phyloP scores from a whole-genome alignment of 1,284 basidiomycete species.

The Coniferiporia sulphurascens region DNA sequence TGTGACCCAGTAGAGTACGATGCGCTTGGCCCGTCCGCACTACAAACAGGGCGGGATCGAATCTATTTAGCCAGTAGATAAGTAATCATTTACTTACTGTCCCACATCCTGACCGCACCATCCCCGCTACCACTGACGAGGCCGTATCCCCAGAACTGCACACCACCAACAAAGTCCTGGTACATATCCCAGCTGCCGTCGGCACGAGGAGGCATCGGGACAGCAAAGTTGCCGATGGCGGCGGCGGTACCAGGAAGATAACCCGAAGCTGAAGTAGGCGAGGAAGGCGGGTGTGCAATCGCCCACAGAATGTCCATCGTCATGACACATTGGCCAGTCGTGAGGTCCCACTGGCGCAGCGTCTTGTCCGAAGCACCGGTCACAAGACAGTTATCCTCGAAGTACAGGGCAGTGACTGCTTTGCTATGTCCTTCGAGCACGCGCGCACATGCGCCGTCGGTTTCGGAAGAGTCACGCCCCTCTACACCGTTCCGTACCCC shows the following conservation, averaged over 20 bases:
- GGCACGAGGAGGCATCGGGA: constrained; percentile 82
- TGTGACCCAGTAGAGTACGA: constrained; percentile 90
- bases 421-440: constrained; percentile 90
- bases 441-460: constrained; percentile 57
- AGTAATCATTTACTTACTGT: constrained; percentile 62
- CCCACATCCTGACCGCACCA: constrained; percentile 98
- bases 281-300: constrained; percentile 83
- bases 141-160: constrained; percentile 99
- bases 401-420: constrained; percentile 89
- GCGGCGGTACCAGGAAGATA: constrained; percentile 49
- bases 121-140: constrained; percentile 96
- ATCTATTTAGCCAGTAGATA: constrained; percentile 10
- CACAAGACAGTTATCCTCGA: constrained; percentile 91
- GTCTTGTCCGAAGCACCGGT: constrained; percentile 99
- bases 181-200: constrained; percentile 95
- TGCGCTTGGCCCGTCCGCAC: constrained; percentile 99
- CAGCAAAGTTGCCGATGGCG: constrained; percentile 64
- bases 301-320: constrained; percentile 99
- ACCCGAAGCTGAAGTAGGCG: constrained; percentile 27
- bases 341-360: constrained; percentile 95
- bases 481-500: constrained; percentile 31
- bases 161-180: constrained; percentile 94
- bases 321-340: constrained; percentile 95
- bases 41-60: constrained; percentile 28
- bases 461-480: constrained; percentile 20